Evolutionary conservation across 2,329 filamentous ascomycete species (phyloP).

Genomic region (Penicillium sp.): DNA sequence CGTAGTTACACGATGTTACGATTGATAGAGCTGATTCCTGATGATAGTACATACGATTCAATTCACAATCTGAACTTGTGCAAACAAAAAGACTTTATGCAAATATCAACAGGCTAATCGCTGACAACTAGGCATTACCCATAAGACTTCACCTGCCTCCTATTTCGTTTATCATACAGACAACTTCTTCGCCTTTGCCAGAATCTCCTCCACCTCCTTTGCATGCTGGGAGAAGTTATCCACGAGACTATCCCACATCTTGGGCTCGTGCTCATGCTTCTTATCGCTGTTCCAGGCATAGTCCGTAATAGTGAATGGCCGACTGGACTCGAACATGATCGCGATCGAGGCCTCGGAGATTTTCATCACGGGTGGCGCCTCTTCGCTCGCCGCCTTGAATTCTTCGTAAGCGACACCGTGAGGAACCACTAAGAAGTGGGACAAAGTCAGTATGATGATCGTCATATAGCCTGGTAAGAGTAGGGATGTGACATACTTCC

Average conservation of each 20-base stretch:
- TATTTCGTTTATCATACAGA: slow-evolving; percentile 18
- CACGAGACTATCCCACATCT: slow-evolving; percentile 62
- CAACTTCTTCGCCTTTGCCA: slow-evolving; percentile 39
- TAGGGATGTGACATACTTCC: slow-evolving; percentile 34
- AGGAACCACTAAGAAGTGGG: slow-evolving; percentile 38
- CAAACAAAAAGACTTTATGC: not conserved
- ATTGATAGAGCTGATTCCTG: not conserved
- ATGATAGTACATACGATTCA: not conserved
- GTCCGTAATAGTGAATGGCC: slow-evolving; percentile 45
- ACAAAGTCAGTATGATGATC: slow-evolving; percentile 10
- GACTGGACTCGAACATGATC: slow-evolving; percentile 45
- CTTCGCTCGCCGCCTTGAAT: slow-evolving; percentile 40
- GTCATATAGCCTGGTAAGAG: not conserved
- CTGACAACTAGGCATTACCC: not conserved
- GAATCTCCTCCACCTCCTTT: slow-evolving; percentile 55
- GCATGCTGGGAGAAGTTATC: slow-evolving; percentile 58
- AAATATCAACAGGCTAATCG: slow-evolving; percentile 6
- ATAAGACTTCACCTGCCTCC: not conserved
- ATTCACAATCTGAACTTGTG: not conserved
- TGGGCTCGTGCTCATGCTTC: slow-evolving; percentile 55
- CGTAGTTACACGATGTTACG: not conserved
- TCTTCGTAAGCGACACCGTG: slow-evolving; percentile 46
- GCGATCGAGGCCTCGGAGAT: slow-evolving; percentile 44
- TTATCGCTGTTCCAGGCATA: slow-evolving; percentile 46
- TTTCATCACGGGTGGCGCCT: slow-evolving; percentile 35